Conservation (phyloP, 441 rosid species). For the Gossypium lobatum region DNA sequence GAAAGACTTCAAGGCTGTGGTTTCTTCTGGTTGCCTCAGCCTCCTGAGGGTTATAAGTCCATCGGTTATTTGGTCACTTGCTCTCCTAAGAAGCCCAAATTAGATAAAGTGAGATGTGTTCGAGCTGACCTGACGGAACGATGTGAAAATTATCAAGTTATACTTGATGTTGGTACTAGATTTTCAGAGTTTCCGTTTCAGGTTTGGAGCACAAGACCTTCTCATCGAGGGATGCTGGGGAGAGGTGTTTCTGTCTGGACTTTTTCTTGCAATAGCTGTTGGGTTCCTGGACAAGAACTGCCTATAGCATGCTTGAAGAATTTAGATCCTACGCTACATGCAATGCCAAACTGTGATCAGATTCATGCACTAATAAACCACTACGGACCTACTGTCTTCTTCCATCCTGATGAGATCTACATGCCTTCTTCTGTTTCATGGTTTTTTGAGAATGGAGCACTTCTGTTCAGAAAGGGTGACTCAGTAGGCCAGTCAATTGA, state of each 20-base stretch:
- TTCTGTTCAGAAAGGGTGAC: constrained; percentile 38
- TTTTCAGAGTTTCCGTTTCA: constrained; percentile 37
- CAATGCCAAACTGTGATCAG: constrained; percentile 75
- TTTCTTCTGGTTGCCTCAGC: constrained; percentile 75
- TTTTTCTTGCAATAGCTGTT: constrained; percentile 49
- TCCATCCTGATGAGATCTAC: constrained; percentile 64
- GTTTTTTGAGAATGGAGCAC: constrained; percentile 69
- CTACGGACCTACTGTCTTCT: constrained; percentile 69
- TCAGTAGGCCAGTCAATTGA: constrained; percentile 41
- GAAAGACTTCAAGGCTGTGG: constrained; percentile 34
- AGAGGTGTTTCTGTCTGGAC: constrained; percentile 69
- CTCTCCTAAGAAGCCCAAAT: constrained; percentile 41
- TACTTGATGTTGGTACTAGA: constrained; percentile 29
- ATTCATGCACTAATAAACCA: constrained; percentile 52
- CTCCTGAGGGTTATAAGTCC: constrained; percentile 65
- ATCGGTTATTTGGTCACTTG: constrained; percentile 64
- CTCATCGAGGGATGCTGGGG: constrained; percentile 50
- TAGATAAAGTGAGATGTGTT: constrained; percentile 70
- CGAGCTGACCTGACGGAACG: constrained; percentile 63
- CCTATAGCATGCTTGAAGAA: constrained; percentile 55
- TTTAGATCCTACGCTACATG: constrained; percentile 38
- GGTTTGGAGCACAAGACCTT: constrained; percentile 64
- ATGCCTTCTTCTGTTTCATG: constrained; percentile 79
- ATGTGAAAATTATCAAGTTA: constrained; percentile 41
- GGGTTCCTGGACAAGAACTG: constrained; percentile 30